phyloP scores from a whole-genome alignment of 306 rosid species.

The Trifolium dubium region DNA sequence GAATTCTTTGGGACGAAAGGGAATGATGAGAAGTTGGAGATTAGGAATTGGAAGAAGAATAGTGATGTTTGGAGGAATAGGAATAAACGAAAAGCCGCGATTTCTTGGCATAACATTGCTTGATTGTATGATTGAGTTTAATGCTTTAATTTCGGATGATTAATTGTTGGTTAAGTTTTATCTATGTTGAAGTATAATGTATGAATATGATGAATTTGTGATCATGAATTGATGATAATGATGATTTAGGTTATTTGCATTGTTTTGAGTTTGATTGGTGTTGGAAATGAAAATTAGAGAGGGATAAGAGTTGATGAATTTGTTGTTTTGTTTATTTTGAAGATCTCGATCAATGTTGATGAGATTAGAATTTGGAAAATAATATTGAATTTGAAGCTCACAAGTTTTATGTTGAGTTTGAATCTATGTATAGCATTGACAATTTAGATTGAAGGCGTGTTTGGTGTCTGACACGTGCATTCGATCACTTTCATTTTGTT shows the following conservation, averaged over 20 bases:
- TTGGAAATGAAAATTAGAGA: slow-evolving; percentile 13
- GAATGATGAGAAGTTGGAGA: slow-evolving; percentile 38
- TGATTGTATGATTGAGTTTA: slow-evolving; percentile 32
- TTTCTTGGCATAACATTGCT: slow-evolving; percentile 44
- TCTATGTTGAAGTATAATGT: slow-evolving; percentile 15
- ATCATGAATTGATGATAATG: slow-evolving; percentile 12
- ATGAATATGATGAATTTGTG: not conserved
- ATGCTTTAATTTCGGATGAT: not conserved
- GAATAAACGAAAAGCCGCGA: slow-evolving; percentile 49
- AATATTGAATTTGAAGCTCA: not conserved
- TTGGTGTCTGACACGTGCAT: not conserved
- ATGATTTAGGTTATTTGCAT: slow-evolving; percentile 8
- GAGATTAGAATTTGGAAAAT: slow-evolving; percentile 1
- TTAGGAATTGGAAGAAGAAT: slow-evolving; percentile 53
- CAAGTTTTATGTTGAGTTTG: not conserved
- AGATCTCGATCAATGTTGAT: not conserved
- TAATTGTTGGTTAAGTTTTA: slow-evolving; percentile 20
- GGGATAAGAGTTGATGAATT: not conserved
- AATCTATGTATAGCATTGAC: not conserved
- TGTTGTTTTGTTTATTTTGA: not conserved
- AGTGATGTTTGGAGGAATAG: slow-evolving; percentile 44
- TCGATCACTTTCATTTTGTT: not conserved
- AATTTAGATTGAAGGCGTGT: not conserved
- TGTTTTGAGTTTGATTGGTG: slow-evolving; percentile 3
- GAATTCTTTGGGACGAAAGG: slow-evolving; percentile 39